phyloP scores from a whole-genome alignment of 2,329 filamentous ascomycete species.

The Rhexocercosporidium sp. region DNA sequence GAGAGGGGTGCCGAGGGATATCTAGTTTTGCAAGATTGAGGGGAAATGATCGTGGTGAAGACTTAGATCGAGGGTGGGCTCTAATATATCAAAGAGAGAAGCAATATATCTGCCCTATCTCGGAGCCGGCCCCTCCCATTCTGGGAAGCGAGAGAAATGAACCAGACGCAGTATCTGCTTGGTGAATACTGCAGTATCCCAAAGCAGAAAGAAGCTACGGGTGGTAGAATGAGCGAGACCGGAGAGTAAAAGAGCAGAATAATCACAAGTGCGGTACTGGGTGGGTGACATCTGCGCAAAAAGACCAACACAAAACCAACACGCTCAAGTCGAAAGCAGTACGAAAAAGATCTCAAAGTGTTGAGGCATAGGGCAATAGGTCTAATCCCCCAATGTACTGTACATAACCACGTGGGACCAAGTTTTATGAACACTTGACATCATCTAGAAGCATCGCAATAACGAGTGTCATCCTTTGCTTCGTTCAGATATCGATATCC shows the following conservation, averaged over 20 bases:
- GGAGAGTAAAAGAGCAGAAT: not conserved
- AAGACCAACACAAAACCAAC: not conserved
- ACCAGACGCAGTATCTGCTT: not conserved
- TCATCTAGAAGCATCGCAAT: not conserved
- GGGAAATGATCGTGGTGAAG: not conserved
- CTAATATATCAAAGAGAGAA: not conserved
- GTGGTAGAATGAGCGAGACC: not conserved
- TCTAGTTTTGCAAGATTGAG: not conserved
- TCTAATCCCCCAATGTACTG: too few species aligned
- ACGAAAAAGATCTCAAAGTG: not conserved
- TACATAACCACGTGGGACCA: too few species aligned
- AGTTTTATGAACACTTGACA: too few species aligned
- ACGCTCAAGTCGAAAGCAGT: not conserved
- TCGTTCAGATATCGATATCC: too few species aligned
- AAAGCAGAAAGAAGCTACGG: not conserved
- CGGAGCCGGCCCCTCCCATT: not conserved
- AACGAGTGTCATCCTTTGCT: not conserved
- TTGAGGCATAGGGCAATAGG: too few species aligned
- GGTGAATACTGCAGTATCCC: not conserved
- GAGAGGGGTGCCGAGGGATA: not conserved
- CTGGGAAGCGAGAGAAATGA: not conserved
- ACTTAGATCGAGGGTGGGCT: too few species aligned
- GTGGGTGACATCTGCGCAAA: not conserved
- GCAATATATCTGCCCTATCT: not conserved
- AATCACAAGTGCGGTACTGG: not conserved